A percentile compares a stretch with the other conserved stretches of the same genome.
Evolutionary conservation across 2,329 filamentous ascomycete genomes (phyloP).

Genomic region (Chaetoscypha palmicola): DNA sequence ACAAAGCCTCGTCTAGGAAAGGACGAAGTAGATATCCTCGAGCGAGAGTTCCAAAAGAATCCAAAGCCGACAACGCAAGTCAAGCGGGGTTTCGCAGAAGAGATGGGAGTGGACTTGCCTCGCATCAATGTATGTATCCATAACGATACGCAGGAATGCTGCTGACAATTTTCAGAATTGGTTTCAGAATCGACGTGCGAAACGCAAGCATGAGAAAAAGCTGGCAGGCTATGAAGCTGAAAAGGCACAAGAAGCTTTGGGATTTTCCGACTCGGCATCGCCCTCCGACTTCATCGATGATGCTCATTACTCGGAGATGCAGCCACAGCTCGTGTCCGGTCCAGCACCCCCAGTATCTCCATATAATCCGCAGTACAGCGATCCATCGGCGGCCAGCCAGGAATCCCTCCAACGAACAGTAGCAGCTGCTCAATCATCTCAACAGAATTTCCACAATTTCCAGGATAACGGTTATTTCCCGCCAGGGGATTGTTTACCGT

Average conservation of each 20-base stretch:
- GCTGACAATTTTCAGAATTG: slow-evolving; percentile 48
- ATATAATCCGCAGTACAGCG: slow-evolving; percentile 25
- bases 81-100: slow-evolving; percentile 54
- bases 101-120: slow-evolving; percentile 55
- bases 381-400: slow-evolving; percentile 24
- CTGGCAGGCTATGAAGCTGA: slow-evolving; percentile 43
- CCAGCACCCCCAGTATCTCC: slow-evolving; percentile 23
- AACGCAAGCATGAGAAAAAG: slow-evolving; percentile 49
- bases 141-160: slow-evolving; percentile 21
- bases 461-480: slow-evolving; percentile 14
- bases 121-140: slow-evolving; percentile 56
- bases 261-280: slow-evolving; percentile 23
- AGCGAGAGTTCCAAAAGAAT: slow-evolving; percentile 56
- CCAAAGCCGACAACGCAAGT: slow-evolving; percentile 56
- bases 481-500: slow-evolving; percentile 13
- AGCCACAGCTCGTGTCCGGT: slow-evolving; percentile 13
- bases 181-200: slow-evolving; percentile 60
- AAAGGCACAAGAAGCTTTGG: slow-evolving; percentile 27
- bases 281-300: slow-evolving; percentile 25
- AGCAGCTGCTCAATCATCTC: slow-evolving; percentile 18
- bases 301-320: slow-evolving; percentile 9
- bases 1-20: slow-evolving; percentile 42
- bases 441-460: slow-evolving; percentile 16
- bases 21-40: slow-evolving; percentile 52
- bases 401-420: slow-evolving; percentile 27